Conservation (phyloP, 352 stramenopile species). For the Pythium aquatile region DNA sequence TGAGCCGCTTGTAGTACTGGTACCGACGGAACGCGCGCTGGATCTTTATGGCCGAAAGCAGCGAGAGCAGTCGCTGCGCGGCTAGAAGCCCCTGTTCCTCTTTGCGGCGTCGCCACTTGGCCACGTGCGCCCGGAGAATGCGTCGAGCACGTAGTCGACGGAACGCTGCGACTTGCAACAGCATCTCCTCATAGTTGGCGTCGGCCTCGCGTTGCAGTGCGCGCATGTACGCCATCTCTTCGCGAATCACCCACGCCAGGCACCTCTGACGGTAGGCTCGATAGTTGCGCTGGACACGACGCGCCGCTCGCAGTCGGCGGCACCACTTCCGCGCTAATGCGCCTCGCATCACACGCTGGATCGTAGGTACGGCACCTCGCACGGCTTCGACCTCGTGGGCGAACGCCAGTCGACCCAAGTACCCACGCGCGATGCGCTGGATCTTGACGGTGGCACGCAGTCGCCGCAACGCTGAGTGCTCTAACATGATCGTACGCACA, state of each 20-base stretch:
- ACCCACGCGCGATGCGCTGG: constrained; percentile 57
- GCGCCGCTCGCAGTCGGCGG: constrained; percentile 35
- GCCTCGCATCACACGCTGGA: constrained; percentile 55
- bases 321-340: constrained; percentile 39
- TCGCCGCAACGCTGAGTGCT: constrained; percentile 32
- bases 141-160: constrained; percentile 43
- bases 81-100: constrained; percentile 30
- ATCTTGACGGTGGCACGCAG: constrained; percentile 28
- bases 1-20: constrained; percentile 40
- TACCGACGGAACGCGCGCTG: constrained; percentile 60
- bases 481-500: constrained; percentile 37
- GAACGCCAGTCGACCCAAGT: constrained; percentile 46
- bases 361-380: constrained; percentile 39
- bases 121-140: constrained; percentile 46
- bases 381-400: constrained; percentile 35
- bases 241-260: constrained; percentile 47
- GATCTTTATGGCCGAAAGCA: constrained; percentile 55
- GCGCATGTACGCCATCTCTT: constrained; percentile 60
- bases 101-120: constrained; percentile 39
- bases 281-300: constrained; percentile 56
- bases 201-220: constrained; percentile 44
- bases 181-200: constrained; percentile 41
- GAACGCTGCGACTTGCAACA: constrained; percentile 48
- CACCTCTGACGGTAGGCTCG: constrained; percentile 51
- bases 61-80: constrained; percentile 38